Base-by-base conservation (phyloP, 805 yeast species). In the Danielia reshetovae region DNA sequence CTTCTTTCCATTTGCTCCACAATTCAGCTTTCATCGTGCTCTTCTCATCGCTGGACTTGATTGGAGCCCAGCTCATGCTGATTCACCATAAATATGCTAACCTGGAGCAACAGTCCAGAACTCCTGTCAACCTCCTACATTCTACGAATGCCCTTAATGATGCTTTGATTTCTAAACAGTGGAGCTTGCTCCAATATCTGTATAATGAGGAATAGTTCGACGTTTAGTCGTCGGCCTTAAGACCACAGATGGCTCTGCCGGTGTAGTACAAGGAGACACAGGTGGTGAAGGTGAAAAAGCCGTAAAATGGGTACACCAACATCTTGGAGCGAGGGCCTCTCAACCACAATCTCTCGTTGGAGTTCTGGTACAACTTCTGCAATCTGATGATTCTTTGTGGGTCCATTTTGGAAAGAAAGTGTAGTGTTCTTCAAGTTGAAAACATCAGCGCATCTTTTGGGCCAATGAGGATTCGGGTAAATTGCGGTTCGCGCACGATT, bases 231-330 rank as follows among this genome's bases (percentile, higher is more conserved):
- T 44, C 46, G 15, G 29, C 81, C 70, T 82, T 81, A 59, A 81
- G 69, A 59, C 88, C 89, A 27, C 67, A 55, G 45, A 74, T 54
- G 49, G 93, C 93, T 70, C 88, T 79, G 51, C 78, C 85, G 37
- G 76, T 57, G 75, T 78, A 83, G 69, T 65, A 75, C 49, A 81
- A 68, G 42, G 93, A 82, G 41, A 75, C 73, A 40, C 70, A 71
- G 33, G 85, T 76, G 45, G 85, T 69, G 42, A 81, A 71, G 36
- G 85, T 67, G 62, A 85, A 80, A 42, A 79, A 69, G 43, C 85
- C 85, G 69, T 73, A 81, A 75, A 79, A 85, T 57, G 95, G 94
- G 66, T 79, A 80, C 48, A 85, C 73, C 58, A 80, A 62, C 52
- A 72, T 67, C 65, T 82, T 82, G 48, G 93, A 76, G 47, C 60